These are phyloP conservation scores for Pseudopediastrum boryanum DNA, from an alignment of 139 green algal species.

Conservation along the genomic window DNA sequence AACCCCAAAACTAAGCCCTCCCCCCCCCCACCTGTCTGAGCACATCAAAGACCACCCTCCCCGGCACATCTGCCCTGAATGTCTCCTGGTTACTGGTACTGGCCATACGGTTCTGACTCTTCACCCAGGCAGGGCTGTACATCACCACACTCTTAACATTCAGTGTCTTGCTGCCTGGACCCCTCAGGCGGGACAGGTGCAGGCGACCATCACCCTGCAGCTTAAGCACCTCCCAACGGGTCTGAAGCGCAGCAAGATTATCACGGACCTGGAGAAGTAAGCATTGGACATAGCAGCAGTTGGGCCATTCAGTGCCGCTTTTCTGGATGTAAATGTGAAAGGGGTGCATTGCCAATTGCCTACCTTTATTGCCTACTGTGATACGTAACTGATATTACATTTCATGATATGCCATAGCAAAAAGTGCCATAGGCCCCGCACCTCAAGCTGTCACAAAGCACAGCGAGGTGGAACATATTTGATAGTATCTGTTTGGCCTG, in stretches of 20 bases:
- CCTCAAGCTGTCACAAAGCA: no score
- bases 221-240: conserved; percentile 58
- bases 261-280: conserved; percentile 61
- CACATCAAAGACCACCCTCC: conserved; percentile 53
- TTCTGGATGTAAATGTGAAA: no score
- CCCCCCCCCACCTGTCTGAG: conserved; percentile 44
- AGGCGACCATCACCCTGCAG: conserved; percentile 42
- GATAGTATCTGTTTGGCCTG: no score
- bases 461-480: no score
- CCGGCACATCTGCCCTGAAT: conserved; percentile 41
- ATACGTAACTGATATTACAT: no score
- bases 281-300: no score
- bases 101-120: conserved; percentile 66
- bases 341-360: no score
- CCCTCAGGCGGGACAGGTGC: background rate
- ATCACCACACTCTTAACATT: conserved; percentile 51
- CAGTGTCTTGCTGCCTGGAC: background rate
- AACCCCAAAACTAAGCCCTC: background rate
- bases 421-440: no score
- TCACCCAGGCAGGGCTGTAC: conserved; percentile 65
- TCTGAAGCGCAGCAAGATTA: conserved; percentile 64
- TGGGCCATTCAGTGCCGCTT: no score
- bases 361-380: no score
- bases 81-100: conserved; percentile 82
- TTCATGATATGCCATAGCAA: no score